Base-by-base conservation (phyloP, 768 basidiomycete genomes). In the Suillus subaureus region DNA sequence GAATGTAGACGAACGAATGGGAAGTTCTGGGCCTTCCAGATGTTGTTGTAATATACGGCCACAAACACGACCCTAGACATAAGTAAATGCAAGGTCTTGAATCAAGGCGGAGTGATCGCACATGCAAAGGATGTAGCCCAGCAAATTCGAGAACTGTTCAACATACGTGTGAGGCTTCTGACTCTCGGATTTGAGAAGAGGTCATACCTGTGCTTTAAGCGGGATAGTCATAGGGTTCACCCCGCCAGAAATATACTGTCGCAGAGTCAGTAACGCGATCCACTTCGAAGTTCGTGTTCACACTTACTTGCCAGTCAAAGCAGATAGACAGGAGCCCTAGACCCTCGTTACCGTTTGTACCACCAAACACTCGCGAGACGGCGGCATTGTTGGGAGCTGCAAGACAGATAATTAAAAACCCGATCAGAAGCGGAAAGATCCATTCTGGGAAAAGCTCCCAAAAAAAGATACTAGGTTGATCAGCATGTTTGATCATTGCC, bases 361-460 rank as follows among this genome's bases (percentile, higher is more conserved):
- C 90, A 35, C 90, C 90, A 65, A 91, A 90, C 0, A 91, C 69
- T 61, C 87, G 85, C 4, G 87, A 89, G 70, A 89, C 82, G 18
- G 84, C 71, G 66, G 86, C 75, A 35, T 80, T 76, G 7, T 84
- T 79, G 51, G 80, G 73, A 4, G 83, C 85, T 3, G 88, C 82
- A 49, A 90, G 77, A 68, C 89, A 90, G 72, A 89, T 81, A 39
- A 89, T 79, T 16, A 84, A 85, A 63, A 89, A 78, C n/a, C 87
- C 87, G 2, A 86, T 88, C 45, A 89, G 70, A 28, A 89, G 75
- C 0, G 89, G 89, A 71, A 89, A 89, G 0, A 76, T 75, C 71
- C 73, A 76, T 28, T 72, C 69, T 0, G 71, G 73, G 49, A 76
- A 64, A 45, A 73, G 35, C 52, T 70, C 69, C 68, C 72, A 75